Base-by-base conservation (phyloP, 768 basidiomycete species). In the Lactarius vividus region DNA sequence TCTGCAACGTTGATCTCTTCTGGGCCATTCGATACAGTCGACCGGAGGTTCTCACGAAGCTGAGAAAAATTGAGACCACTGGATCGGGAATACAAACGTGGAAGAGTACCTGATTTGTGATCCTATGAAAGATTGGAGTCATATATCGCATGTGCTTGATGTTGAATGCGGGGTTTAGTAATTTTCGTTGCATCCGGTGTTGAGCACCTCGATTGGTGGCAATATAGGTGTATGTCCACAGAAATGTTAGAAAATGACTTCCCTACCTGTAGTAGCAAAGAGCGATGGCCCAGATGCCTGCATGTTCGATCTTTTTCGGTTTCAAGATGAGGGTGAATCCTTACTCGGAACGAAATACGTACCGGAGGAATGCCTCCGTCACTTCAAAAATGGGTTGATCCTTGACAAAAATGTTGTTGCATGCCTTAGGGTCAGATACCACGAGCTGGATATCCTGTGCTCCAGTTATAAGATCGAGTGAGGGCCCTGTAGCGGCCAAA, bases 91-190 rank as follows among this genome's bases (percentile, higher is more conserved):
- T 44, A n/a, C 20, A 3, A n/a, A 44, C 9, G 8, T 44, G 8
- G 42, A 3, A n/a, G 20, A 44, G 55, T 42, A 72, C 67, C 37
- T 64, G 61, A 44, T 63, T 54, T 18, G 66, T 46, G 7, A 71
- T 65, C 5, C 39, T n/a, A 31, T 70, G 56, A 58, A 73, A 70
- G 1, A 70, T 63, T 3, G 72, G 73, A 2, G 69, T 54, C 63
- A 73, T 67, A 52, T 26, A 1, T 13, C 70, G 70, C 70, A 72
- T 71, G 46, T 72, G 62, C 3, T 61, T 60, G 55, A 69, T 53
- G 18, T 63, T 62, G 62, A 73, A 73, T 23, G 67, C 72, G 0
- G 68, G 63, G 26, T 61, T 70, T 4, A 66, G 15, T 11, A 66
- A 23, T 39, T 66, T 66, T 6, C 63, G 57, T 59, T 59, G 63